Percentiles rank a stretch among this genome's conserved stretches.
These are phyloP conservation scores for Pachyrhizus erosus DNA, from an alignment of 306 rosid species.

Conservation along the genomic window DNA sequence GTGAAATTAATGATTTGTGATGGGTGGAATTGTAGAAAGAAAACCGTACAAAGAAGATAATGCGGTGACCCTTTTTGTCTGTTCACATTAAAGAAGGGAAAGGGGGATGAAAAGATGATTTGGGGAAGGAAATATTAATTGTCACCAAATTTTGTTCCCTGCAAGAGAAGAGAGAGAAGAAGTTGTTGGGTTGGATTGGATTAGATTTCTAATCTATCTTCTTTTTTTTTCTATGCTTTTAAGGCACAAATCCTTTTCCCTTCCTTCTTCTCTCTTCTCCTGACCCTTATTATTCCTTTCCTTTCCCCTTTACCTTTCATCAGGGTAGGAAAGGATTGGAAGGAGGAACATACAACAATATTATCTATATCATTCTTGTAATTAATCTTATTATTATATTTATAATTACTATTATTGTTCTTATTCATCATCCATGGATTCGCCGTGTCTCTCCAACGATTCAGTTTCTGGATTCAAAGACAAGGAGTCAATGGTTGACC, in stretches of 20 bases:
- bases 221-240: slow-evolving; percentile 32
- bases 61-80: slow-evolving; percentile 29
- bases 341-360: slow-evolving; percentile 7
- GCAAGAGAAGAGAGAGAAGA: not conserved
- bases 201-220: not conserved
- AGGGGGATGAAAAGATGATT: not conserved
- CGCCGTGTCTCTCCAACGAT: slow-evolving; percentile 51
- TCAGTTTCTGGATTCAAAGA: slow-evolving; percentile 51
- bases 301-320: slow-evolving; percentile 22
- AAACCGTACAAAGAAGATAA: slow-evolving; percentile 38
- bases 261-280: slow-evolving; percentile 35
- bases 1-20: slow-evolving; percentile 6
- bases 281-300: slow-evolving; percentile 46
- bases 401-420: not conserved
- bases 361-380: not conserved
- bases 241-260: slow-evolving; percentile 49
- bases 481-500: slow-evolving; percentile 83
- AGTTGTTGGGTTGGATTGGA: slow-evolving; percentile 6
- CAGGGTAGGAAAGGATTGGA: slow-evolving; percentile 20
- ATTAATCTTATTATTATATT: not conserved
- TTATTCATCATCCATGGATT: slow-evolving; percentile 51
- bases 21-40: slow-evolving; percentile 28
- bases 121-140: slow-evolving; percentile 17
- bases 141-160: not conserved
- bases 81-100: slow-evolving; percentile 16